Conservation (phyloP, 495 filamentous ascomycete genomes). For the Penicillium salamii region DNA sequence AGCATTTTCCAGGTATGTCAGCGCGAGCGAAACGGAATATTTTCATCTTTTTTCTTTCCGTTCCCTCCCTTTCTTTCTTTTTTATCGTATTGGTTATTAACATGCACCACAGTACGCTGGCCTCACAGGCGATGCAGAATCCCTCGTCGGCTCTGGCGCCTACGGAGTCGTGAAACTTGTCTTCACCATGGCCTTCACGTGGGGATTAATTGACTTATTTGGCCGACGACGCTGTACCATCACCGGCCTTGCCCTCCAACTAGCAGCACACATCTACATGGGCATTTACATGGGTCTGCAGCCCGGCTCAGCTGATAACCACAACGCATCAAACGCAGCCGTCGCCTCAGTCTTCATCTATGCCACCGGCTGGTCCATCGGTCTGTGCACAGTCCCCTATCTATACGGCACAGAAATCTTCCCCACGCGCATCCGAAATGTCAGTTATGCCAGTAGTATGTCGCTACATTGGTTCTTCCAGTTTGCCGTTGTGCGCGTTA, state of each 20-base stretch:
- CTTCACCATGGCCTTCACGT: conserved; percentile 48
- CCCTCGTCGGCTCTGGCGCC: conserved; percentile 42
- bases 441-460: conserved; percentile 44
- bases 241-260: conserved; percentile 35
- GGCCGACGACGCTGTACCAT: conserved; percentile 41
- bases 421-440: conserved; percentile 43
- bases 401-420: conserved; percentile 49
- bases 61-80: no score
- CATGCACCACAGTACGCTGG: conserved; percentile 27
- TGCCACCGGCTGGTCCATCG: conserved; percentile 48
- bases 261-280: conserved; percentile 44
- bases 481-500: conserved; percentile 49
- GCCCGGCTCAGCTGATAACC: conserved; percentile 29
- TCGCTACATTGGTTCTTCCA: conserved; percentile 48
- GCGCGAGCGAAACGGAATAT: no score
- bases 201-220: conserved; percentile 43
- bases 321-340: conserved; percentile 39
- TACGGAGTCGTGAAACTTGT: conserved; percentile 46
- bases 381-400: conserved; percentile 49
- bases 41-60: no score
- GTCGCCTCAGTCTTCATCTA: conserved; percentile 48
- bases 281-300: conserved; percentile 42
- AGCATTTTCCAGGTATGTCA: conserved; percentile 32
- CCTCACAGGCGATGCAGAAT: conserved; percentile 23
- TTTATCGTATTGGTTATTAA: no score